A percentile compares a stretch with the other conserved stretches of the same genome.
Conservation (phyloP, 441 rosid genomes). For the Biscutella laevigata region DNA sequence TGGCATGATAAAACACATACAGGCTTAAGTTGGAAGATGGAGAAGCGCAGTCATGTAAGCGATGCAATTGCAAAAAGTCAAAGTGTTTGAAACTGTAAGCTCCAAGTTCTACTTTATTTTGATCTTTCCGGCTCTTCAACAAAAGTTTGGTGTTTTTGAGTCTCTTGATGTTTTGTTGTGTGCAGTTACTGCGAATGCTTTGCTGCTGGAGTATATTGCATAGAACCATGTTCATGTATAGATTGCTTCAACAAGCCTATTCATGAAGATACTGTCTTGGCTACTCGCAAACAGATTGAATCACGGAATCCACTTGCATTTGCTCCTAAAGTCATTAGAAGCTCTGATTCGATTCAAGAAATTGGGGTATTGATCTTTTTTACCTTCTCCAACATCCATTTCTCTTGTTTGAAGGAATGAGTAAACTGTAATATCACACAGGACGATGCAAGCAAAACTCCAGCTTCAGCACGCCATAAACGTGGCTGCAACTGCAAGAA, state of each 20-base stretch:
- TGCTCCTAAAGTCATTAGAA: constrained; percentile 92
- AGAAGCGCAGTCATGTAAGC: constrained; percentile 56
- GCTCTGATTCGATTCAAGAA: constrained; percentile 52
- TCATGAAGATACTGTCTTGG: constrained; percentile 92
- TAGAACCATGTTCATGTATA: constrained; percentile 94
- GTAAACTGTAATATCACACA: constrained; percentile 19
- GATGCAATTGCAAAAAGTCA: constrained; percentile 97
- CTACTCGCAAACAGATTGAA: constrained; percentile 96
- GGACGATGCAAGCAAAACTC: constrained; percentile 88
- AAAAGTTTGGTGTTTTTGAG: constrained; percentile 9
- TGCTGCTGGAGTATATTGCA: constrained; percentile 98
- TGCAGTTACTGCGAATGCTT: constrained; percentile 97
- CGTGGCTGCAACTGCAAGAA: constrained; percentile 99
- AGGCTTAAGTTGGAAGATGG: constrained; percentile 57
- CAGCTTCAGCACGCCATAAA: constrained; percentile 96
- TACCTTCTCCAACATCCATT: background rate
- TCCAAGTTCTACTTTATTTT: background rate
- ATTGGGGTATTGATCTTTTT: constrained; percentile 40
- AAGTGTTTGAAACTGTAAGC: constrained; percentile 98
- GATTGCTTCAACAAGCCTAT: constrained; percentile 96
- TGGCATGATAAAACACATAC: background rate
- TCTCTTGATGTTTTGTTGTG: constrained; percentile 1
- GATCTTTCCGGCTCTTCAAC: background rate
- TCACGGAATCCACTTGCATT: constrained; percentile 97
- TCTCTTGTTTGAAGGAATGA: background rate